Conservation (phyloP, 2,329 filamentous ascomycete genomes). For the Paracoccidioides brasiliensis region DNA sequence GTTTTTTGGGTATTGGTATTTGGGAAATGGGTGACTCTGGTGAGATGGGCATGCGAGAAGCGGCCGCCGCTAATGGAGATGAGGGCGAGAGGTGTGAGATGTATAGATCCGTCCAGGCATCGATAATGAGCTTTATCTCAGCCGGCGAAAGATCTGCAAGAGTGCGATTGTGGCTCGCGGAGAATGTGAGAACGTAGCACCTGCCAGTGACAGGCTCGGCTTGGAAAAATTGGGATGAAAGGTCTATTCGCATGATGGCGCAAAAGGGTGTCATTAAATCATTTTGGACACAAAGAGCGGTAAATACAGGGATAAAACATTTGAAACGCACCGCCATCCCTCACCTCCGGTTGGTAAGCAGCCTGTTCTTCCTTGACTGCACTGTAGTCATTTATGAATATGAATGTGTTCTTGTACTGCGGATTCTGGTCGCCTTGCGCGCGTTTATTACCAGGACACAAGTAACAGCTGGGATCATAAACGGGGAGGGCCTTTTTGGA, state of each 20-base stretch:
- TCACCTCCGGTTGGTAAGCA: constrained; percentile 50
- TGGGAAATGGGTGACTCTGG: constrained; percentile 33
- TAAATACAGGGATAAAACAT: not conserved
- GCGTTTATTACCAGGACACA: constrained; percentile 82
- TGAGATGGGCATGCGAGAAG: constrained; percentile 42
- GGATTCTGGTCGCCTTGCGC: constrained; percentile 81
- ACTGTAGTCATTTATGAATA: constrained; percentile 95
- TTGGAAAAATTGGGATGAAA: constrained; percentile 62
- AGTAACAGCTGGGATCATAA: constrained; percentile 86
- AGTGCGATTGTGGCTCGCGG: constrained; percentile 76
- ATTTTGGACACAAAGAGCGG: not conserved
- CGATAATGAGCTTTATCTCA: constrained; percentile 69
- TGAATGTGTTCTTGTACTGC: constrained; percentile 72
- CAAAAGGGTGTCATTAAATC: not conserved
- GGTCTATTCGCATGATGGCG: constrained; percentile 36
- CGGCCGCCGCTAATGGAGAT: constrained; percentile 47
- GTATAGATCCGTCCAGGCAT: constrained; percentile 89
- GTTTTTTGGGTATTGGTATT: constrained; percentile 48
- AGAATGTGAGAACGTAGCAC: constrained; percentile 95
- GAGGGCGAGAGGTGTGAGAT: constrained; percentile 61
- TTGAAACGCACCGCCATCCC: constrained; percentile 35
- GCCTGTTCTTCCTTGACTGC: constrained; percentile 90
- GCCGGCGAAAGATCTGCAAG: constrained; percentile 71
- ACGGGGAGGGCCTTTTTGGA: constrained; percentile 57
- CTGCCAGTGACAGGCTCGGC: constrained; percentile 83